Conservation (phyloP, 345 rosid species). For the Lumnitzera racemosa region DNA sequence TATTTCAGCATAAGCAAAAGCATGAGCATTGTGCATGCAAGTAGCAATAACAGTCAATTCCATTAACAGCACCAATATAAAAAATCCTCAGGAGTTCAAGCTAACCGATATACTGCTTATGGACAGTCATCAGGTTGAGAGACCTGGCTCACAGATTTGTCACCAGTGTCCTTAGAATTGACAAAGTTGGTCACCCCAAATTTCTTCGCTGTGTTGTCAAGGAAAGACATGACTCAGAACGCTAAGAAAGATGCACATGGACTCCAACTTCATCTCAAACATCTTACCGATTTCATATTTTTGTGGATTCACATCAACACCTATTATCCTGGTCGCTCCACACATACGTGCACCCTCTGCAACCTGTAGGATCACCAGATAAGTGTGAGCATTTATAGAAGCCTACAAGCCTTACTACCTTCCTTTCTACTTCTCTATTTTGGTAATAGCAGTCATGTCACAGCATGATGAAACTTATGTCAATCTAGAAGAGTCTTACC, state of each 20-base stretch:
- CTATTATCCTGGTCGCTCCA: conserved; percentile 76
- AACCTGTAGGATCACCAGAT: conserved; percentile 34
- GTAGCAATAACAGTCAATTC: no score
- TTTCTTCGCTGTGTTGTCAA: conserved; percentile 33
- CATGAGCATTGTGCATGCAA: no score
- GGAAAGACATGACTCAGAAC: neutral
- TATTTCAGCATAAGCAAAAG: no score
- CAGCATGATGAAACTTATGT: neutral
- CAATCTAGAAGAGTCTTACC: conserved; percentile 24
- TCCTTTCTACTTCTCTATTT: no score
- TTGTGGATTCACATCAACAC: conserved; percentile 54
- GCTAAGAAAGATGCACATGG: neutral
- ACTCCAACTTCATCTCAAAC: neutral
- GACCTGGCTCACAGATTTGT: conserved; percentile 60
- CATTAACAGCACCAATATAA: no score
- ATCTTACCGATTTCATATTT: conserved; percentile 67
- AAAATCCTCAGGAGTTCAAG: no score
- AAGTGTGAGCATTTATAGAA: neutral
- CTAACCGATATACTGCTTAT: no score
- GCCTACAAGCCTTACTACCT: no score
- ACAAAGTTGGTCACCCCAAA: conserved; percentile 80
- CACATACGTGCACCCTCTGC: conserved; percentile 79
- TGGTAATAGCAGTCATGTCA: no score
- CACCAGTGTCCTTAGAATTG: conserved; percentile 32
- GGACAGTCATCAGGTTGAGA: neutral